These are phyloP conservation scores for Candida morakotiae DNA, from an alignment of 805 yeast species.

Conservation along the genomic window DNA sequence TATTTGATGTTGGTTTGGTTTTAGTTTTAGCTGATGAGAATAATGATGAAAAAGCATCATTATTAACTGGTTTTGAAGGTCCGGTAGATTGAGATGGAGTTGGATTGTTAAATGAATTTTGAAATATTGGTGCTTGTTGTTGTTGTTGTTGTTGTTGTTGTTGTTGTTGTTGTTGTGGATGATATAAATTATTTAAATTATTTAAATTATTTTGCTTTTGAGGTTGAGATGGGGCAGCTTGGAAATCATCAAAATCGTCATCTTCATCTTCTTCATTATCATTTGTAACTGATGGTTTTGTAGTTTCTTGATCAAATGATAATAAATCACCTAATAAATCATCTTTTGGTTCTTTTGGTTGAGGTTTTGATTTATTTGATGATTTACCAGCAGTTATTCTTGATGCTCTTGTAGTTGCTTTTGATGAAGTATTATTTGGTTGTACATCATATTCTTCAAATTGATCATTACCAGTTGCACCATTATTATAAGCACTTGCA, in stretches of 20 bases:
- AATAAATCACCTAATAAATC: conserved; percentile 50
- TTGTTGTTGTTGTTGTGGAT: conserved; percentile 17
- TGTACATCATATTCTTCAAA: conserved; percentile 63
- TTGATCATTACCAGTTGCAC: conserved; percentile 31
- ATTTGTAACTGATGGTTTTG: background rate
- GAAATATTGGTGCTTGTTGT: background rate
- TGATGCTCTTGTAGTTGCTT: conserved; percentile 35
- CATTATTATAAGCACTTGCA: conserved; percentile 39
- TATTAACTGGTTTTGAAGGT: conserved; percentile 23
- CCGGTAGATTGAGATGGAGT: conserved; percentile 38
- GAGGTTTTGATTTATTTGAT: conserved; percentile 22
- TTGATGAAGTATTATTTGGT: conserved; percentile 18
- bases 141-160: conserved; percentile 8
- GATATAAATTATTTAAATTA: conserved; percentile 17
- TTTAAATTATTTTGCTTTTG: conserved; percentile 9
- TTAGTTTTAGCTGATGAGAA: conserved; percentile 61
- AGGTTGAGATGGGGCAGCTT: conserved; percentile 51
- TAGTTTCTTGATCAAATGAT: conserved; percentile 33
- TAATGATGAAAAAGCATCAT: conserved; percentile 71
- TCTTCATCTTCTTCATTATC: conserved; percentile 44
- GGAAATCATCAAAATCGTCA: conserved; percentile 81
- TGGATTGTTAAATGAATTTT: conserved; percentile 6
- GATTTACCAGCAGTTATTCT: conserved; percentile 26
- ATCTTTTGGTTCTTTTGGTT: conserved; percentile 29
- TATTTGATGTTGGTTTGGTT: conserved; percentile 15